These are phyloP conservation scores for Pseudopyricularia javanii DNA, from an alignment of 2,329 filamentous ascomycete genomes.

Conservation along the genomic window DNA sequence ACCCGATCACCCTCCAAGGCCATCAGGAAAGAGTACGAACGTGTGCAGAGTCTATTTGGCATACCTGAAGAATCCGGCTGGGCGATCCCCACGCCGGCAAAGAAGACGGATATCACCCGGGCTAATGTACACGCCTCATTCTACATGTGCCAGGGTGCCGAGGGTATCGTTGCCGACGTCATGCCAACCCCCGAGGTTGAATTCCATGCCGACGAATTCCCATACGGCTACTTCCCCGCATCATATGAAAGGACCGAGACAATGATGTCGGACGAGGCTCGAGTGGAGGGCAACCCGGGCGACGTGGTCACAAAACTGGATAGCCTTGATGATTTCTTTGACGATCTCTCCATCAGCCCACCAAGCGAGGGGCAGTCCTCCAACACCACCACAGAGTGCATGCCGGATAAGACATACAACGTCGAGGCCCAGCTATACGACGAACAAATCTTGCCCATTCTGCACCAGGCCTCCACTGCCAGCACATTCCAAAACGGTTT, in stretches of 20 bases:
- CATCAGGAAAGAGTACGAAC: conserved; percentile 87
- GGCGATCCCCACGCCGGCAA: conserved; percentile 88
- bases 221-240: conserved; percentile 64
- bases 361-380: conserved; percentile 51
- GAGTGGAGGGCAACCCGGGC: conserved; percentile 61
- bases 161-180: conserved; percentile 43
- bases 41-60: conserved; percentile 87
- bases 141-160: conserved; percentile 72
- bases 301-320: conserved; percentile 74
- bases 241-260: conserved; percentile 63
- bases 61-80: conserved; percentile 93
- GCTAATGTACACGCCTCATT: conserved; percentile 93
- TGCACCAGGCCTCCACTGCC: conserved; percentile 73
- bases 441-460: conserved; percentile 80
- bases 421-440: conserved; percentile 78
- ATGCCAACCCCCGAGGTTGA: conserved; percentile 75
- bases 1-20: conserved; percentile 74
- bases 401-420: conserved; percentile 49
- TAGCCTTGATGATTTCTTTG: conserved; percentile 72
- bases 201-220: conserved; percentile 83
- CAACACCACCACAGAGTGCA: conserved; percentile 51
- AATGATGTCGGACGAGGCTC: conserved; percentile 79
- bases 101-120: conserved; percentile 75
- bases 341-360: conserved; percentile 50
- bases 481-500: conserved; percentile 83